Evolutionary conservation across 345 rosid genomes (phyloP), one percentile per base, ranked within the genome.

Genomic region (Noccaea bulbosa): DNA sequence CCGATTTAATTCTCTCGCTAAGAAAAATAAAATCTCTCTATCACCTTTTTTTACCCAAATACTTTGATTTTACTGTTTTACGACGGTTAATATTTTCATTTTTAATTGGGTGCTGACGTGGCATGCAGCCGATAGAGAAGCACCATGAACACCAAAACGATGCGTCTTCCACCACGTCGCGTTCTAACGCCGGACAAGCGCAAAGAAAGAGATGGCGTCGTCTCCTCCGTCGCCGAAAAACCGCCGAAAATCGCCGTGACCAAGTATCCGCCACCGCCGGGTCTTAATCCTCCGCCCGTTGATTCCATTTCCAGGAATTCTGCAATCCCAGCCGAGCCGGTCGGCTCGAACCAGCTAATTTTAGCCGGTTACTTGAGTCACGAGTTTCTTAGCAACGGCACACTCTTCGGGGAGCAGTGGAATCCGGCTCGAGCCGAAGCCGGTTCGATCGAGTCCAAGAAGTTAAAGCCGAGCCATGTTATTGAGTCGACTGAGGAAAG

Each of bases 101-200:
- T 68, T 77, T 51, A 2, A 43, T 39, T 62, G 32, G 58, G 59
- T 53, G 79, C 63, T 78, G 78, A 87, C 93, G 93, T 93, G 98
- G 96, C 89, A 85, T 81, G 87, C 82, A 79, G 70, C 66, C 30
- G 53, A 69, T 39, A 59, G 38, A 67, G 48, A 67, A 38, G 11
- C 44, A 53, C 44, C 46, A 87, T 81, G 87, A 84, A 79, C 70
- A 84, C 90, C 88, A 81, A 85, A 81, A 82, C 88, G 84, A 93
- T 93, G 98, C 96, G 98, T 70, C 84, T 87, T 14, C 92, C 91
- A 39, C 85, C 97, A 61, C 88, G 93, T 53, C 95, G 94, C 41
- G 82, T 83, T 62, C 52, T 82, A 75, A 84, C 91, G 77, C 70
- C 88, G 48, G 83, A 75, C 68, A 87, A 91, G 16, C 87, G 86